Percentiles rank a stretch among this genome's conserved stretches.
Conservation (phyloP, 192 early-diverging fungal species). For the Podila horticola region DNA sequence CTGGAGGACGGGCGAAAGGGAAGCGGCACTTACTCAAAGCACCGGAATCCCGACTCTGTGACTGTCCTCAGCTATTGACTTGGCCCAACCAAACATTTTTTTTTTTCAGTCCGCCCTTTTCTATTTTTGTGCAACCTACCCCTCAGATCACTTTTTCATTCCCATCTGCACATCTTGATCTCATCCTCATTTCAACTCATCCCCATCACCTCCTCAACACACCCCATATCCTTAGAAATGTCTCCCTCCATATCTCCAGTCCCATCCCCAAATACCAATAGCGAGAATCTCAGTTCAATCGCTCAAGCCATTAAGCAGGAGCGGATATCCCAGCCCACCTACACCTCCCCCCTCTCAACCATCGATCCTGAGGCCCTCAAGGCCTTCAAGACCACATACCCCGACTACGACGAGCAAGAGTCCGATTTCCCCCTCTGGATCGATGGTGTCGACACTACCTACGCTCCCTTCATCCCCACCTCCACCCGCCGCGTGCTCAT, state of each 20-base stretch:
- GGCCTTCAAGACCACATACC: conserved; percentile 19
- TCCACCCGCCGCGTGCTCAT: conserved; percentile 60
- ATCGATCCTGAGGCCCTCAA: conserved; percentile 4
- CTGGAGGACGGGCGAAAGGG: too few relatives aligned
- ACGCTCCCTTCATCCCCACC: conserved; percentile 68
- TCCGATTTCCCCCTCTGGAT: conserved; percentile 62
- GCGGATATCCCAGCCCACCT: background rate
- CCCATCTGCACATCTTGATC: background rate
- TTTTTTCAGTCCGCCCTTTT: too few relatives aligned
- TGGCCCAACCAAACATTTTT: too few relatives aligned
- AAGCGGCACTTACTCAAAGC: too few relatives aligned
- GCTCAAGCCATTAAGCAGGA: background rate
- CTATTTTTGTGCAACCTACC: background rate
- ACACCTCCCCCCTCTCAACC: background rate
- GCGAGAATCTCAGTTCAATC: background rate
- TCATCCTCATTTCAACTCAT: background rate
- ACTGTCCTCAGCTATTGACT: too few relatives aligned
- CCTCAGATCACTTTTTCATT: background rate
- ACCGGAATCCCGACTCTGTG: too few relatives aligned
- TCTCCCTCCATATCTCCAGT: background rate
- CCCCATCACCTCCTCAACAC: background rate
- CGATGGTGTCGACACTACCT: conserved; percentile 61
- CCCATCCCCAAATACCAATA: background rate
- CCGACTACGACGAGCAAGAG: conserved; percentile 31
- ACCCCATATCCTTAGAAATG: background rate